These are phyloP conservation scores for Fusarium sp. DNA, from an alignment of 2,329 filamentous ascomycete species.

Conservation along the genomic window DNA sequence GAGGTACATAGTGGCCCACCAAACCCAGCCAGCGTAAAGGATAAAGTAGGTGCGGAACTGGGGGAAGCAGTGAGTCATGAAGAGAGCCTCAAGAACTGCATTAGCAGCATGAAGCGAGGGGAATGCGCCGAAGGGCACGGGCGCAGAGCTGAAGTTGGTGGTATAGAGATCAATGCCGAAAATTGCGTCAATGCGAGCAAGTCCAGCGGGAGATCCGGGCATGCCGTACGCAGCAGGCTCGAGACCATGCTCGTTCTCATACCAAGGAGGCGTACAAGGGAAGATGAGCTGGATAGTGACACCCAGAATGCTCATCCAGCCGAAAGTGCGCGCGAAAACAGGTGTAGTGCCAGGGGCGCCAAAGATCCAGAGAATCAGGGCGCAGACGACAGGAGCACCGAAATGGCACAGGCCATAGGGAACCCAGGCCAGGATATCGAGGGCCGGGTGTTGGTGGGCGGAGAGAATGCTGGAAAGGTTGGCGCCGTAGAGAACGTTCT, in stretches of 20 bases:
- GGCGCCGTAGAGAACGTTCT: constrained; percentile 95
- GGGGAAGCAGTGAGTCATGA: constrained; percentile 93
- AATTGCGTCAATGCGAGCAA: constrained; percentile 88
- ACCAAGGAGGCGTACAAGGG: constrained; percentile 96
- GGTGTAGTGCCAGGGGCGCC: constrained; percentile 84
- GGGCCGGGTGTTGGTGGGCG: constrained; percentile 80
- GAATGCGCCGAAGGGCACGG: constrained; percentile 93
- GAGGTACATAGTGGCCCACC: constrained; percentile 98
- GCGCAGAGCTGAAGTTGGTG: constrained; percentile 86
- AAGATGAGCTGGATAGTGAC: constrained; percentile 89
- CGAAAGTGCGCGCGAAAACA: constrained; percentile 85
- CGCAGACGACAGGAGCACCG: constrained; percentile 80
- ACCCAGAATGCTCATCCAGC: constrained; percentile 89
- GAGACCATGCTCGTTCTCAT: constrained; percentile 90
- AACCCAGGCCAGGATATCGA: constrained; percentile 91
- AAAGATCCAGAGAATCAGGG: constrained; percentile 83
- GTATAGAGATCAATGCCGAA: constrained; percentile 93
- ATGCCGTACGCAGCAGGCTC: constrained; percentile 93
- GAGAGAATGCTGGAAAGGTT: constrained; percentile 96
- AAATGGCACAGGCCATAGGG: constrained; percentile 94
- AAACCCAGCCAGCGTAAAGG: constrained; percentile 88
- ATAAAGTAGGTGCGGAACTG: constrained; percentile 80
- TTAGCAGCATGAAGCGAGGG: constrained; percentile 90
- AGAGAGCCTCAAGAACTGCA: constrained; percentile 86
- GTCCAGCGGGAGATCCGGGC: constrained; percentile 84